Evolutionary conservation across 2,329 filamentous ascomycete genomes (phyloP), one percentile per base, ranked within the genome.

Genomic region (Xylaria multiplex): DNA sequence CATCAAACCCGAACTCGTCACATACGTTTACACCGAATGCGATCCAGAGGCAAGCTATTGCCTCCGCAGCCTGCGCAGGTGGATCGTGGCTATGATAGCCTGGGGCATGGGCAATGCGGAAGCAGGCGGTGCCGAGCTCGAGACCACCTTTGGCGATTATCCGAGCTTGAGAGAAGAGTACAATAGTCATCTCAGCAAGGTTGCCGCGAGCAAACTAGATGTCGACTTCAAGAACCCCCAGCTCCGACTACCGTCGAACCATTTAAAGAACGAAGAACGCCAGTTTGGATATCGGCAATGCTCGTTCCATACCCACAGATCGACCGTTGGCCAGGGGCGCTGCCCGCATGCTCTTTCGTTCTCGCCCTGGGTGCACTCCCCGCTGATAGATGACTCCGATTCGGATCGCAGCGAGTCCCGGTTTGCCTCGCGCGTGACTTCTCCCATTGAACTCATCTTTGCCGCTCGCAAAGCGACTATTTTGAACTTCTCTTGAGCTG

Each of bases 241-340:
- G 77, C 82, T 88, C 24, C 81, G 86, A 67, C 82, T 88, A 59
- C 83, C 84, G 14, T 83, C 82, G 69, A 88, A 88, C 78, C 79
- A 80, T 62, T 79, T 88, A 24, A 80, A 82, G 67, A 86, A 83
- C 75, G 85, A 86, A 52, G 84, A 87, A 77, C 83, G 86, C 42
- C 80, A 83, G 58, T 88, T 87, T 71, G 86, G 86, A n/a, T 88
- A 88, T 74, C 81, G 86, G 27, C 84, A 86, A 75, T 88, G 86
- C 74, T 86, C 85, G 13, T 88, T 88, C 71, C 86, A 88, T 74
- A 86, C 83, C 43, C 86, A 88, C 71, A 81, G 86, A 22, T 81
- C 84, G 4, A 76, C 79, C 7, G 84, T 87, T 40, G 86, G 85
- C 22, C 82, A 88, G 75, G 81, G 81, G 5, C 77, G 77, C n/a